Evolutionary conservation across 2,329 filamentous ascomycete genomes (phyloP).

Genomic region (Pyrenophora tritici-repentis): DNA sequence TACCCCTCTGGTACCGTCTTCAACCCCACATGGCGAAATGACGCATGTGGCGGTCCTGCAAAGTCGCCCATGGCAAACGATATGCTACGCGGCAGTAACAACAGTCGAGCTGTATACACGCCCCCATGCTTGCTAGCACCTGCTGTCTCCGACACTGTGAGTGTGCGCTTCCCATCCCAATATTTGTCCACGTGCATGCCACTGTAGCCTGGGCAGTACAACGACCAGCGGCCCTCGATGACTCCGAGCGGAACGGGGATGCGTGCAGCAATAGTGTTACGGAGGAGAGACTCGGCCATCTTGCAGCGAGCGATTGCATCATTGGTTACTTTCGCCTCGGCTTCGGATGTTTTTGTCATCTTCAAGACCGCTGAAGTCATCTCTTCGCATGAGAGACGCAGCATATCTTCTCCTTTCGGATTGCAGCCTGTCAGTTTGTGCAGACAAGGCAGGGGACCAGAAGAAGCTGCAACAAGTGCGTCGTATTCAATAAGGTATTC

Average conservation of each 20-base stretch:
- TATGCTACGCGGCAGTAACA: slow-evolving; percentile 36
- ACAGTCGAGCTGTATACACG: slow-evolving; percentile 32
- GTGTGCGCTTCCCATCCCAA: slow-evolving; percentile 30
- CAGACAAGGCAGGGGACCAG: slow-evolving; percentile 28
- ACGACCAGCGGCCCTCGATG: slow-evolving; percentile 30
- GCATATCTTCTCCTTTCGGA: slow-evolving; percentile 28
- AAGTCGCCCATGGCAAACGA: slow-evolving; percentile 26
- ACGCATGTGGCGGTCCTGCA: slow-evolving; percentile 33
- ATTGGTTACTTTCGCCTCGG: slow-evolving; percentile 7
- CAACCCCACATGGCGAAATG: slow-evolving; percentile 27
- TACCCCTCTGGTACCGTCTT: slow-evolving; percentile 32
- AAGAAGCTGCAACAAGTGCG: slow-evolving; percentile 11
- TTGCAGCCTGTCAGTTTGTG: slow-evolving; percentile 36
- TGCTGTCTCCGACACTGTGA: slow-evolving; percentile 26
- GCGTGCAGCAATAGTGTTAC: slow-evolving; percentile 20
- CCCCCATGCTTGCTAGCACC: slow-evolving; percentile 14
- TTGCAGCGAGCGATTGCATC: background rate
- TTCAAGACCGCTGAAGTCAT: slow-evolving; percentile 1
- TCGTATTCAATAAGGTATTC: slow-evolving; percentile 22
- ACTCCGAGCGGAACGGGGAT: slow-evolving; percentile 34
- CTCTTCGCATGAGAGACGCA: slow-evolving; percentile 22
- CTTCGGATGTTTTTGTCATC: background rate
- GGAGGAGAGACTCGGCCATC: slow-evolving; percentile 25
- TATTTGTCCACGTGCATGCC: slow-evolving; percentile 36
- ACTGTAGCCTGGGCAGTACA: slow-evolving; percentile 37